These are phyloP conservation scores for Garcia nutans DNA, from an alignment of 345 rosid species.

Conservation along the genomic window DNA sequence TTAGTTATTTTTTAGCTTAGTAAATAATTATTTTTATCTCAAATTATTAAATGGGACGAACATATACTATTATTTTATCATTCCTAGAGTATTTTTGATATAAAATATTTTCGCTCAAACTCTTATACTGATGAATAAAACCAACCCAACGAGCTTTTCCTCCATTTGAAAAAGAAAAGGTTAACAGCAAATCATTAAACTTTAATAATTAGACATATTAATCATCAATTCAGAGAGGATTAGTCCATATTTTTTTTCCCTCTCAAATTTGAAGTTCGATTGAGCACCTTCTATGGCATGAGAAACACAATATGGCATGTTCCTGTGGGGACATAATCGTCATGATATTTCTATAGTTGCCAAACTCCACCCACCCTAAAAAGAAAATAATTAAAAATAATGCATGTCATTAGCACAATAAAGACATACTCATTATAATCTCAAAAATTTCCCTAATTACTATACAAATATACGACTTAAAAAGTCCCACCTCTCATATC, in stretches of 20 bases:
- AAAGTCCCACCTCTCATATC: slow-evolving; percentile 12
- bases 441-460: slow-evolving; percentile 2
- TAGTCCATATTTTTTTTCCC: not conserved
- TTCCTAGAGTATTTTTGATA: no score
- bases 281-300: no score
- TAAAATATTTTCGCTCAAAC: no score
- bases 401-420: slow-evolving; percentile 2
- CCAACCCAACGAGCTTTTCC: not conserved
- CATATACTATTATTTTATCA: no score
- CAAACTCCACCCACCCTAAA: not conserved
- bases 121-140: no score
- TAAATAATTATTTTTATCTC: no score
- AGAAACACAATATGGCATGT: not conserved
- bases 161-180: not conserved
- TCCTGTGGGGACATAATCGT: slow-evolving; percentile 7
- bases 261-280: not conserved
- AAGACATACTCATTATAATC: not conserved
- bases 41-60: no score
- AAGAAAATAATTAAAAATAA: not conserved
- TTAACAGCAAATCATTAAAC: not conserved
- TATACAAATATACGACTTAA: not conserved
- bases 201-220: not conserved
- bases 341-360: slow-evolving; percentile 9
- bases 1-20: no score
- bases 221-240: not conserved